These are phyloP conservation scores for Melanomma pulvis-pyrius DNA, from an alignment of 495 filamentous ascomycete species.

Conservation along the genomic window DNA sequence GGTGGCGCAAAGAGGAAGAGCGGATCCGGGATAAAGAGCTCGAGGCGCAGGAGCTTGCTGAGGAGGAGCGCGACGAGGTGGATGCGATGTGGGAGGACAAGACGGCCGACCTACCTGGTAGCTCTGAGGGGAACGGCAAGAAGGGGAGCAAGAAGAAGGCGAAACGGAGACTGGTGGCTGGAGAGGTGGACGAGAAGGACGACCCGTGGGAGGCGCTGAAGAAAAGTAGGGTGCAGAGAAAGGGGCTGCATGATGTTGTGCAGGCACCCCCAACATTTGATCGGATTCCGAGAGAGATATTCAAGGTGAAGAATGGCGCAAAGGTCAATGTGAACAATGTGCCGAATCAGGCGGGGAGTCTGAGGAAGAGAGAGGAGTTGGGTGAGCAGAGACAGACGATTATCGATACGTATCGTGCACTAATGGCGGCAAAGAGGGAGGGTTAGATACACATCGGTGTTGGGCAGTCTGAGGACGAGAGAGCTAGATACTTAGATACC, in stretches of 20 bases:
- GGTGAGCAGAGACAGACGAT: conserved; percentile 72
- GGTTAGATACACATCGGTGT: too few species aligned
- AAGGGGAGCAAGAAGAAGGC: conserved; percentile 56
- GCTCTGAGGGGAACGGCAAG: conserved; percentile 43
- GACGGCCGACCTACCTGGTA: conserved; percentile 51
- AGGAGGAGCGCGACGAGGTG: conserved; percentile 65
- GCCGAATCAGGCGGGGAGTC: conserved; percentile 75
- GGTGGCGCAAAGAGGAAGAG: conserved; percentile 74
- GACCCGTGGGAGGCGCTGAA: conserved; percentile 84
- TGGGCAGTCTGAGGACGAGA: not conserved
- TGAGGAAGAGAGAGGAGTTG: conserved; percentile 80
- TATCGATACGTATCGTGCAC: conserved; percentile 76
- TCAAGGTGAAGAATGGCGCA: conserved; percentile 69
- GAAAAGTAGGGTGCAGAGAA: conserved; percentile 52
- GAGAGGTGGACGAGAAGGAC: conserved; percentile 53
- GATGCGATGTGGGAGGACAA: conserved; percentile 54
- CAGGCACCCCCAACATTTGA: conserved; percentile 78
- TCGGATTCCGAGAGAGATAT: conserved; percentile 64
- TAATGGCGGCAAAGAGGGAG: conserved; percentile 60
- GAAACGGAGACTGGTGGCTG: conserved; percentile 47
- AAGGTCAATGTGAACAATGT: conserved; percentile 72
- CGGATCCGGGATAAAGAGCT: conserved; percentile 60
- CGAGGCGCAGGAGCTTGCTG: conserved; percentile 63
- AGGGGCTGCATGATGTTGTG: conserved; percentile 75
- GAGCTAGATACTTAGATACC: not conserved